Evolutionary conservation across 768 basidiomycete species (phyloP), one percentile per base, ranked within the genome.

Genomic region (Mycena sanguinolenta): DNA sequence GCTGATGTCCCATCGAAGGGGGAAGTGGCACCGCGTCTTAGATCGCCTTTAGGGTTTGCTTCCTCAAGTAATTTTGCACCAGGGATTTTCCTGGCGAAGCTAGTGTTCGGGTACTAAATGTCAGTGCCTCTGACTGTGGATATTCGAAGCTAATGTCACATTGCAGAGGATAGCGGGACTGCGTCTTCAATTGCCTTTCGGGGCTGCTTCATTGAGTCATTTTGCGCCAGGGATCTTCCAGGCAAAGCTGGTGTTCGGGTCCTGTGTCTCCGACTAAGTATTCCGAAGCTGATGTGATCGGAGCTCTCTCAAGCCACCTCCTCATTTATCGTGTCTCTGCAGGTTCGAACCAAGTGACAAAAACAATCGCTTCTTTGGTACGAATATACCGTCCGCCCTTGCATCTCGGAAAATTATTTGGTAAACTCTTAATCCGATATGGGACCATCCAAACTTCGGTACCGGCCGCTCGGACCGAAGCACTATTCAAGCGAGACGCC

Each of bases 281-380:
- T n/a, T n/a, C n/a, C n/a, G n/a, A n/a, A n/a, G 57, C 58, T 61
- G 67, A 61, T 65, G 63, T 25, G 58, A 53, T 59, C 55, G 36
- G 28, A 44, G 44, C 30, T 53, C 23, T 65, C 60, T 65, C 53
- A 39, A 65, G 66, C 67, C 57, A 65, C 67, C 58, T 69, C 66
- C 53, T 55, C 72, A 73, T 73, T 73, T 73, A 73, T 42, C 72
- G 72, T 73, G 72, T 73, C 72, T 57, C 27, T 63, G 71, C 66
- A 73, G 64, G 54, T 65, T 66, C 69, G 70, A 71, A 71, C 66
- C 70, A 60, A 61, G 54, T 69, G 72, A 69, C 72, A 73, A 73
- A 73, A 69, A 59, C 66, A 72, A 58, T 66, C 71, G 71, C 58
- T 55, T 66, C n/a, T 61, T 63, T 63, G 63, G 65, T 57, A 63